Conservation (phyloP, 2,329 filamentous ascomycete species). For the Keithomyces neogunnii region DNA sequence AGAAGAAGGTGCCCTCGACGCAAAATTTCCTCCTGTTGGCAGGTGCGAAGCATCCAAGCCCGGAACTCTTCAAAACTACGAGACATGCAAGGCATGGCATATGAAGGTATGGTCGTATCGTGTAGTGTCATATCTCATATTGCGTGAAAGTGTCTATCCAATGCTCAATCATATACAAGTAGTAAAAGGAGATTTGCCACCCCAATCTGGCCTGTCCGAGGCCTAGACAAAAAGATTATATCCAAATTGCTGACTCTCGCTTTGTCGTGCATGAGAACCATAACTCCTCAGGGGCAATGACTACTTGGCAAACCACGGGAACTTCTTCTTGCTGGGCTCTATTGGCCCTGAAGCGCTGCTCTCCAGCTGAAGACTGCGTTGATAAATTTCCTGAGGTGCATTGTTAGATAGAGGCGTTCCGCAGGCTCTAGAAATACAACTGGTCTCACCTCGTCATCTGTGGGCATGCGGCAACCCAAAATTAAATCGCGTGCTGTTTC, state of each 20-base stretch:
- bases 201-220: constrained; percentile 3
- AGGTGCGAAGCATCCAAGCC: background rate
- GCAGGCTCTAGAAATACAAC: background rate
- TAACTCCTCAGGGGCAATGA: constrained; percentile 17
- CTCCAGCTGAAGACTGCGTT: constrained; percentile 52
- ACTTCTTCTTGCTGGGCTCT: constrained; percentile 54
- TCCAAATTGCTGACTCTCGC: constrained; percentile 3
- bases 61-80: background rate
- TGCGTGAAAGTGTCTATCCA: constrained; percentile 1
- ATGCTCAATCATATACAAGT: background rate
- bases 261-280: constrained; percentile 7
- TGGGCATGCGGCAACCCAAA: constrained; percentile 70
- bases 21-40: background rate
- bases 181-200: background rate
- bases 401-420: background rate
- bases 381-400: constrained; percentile 50
- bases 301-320: constrained; percentile 55
- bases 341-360: constrained; percentile 33
- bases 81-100: background rate
- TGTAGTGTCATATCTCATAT: constrained; percentile 1
- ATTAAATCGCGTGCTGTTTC: constrained; percentile 67
- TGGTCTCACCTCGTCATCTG: constrained; percentile 74
- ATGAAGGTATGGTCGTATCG: background rate
- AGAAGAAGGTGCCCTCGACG: background rate
- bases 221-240: constrained; percentile 4